A percentile compares a stretch with the other conserved stretches of the same genome.
phyloP scores from a whole-genome alignment of 2,329 filamentous ascomycete species.

The Bimuria novae-zelandiae region DNA sequence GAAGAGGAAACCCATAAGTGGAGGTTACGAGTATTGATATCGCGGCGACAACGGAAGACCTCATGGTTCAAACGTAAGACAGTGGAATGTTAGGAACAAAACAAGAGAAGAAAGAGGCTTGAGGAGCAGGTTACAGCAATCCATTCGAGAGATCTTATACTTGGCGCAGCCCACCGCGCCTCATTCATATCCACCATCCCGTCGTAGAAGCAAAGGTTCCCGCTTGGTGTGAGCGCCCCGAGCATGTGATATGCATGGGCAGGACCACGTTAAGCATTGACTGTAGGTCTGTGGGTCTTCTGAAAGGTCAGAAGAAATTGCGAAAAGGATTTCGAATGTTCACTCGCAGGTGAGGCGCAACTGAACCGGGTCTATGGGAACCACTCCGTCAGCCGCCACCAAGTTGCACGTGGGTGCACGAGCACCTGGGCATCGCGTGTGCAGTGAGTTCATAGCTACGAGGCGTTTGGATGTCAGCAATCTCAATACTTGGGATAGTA shows the following conservation, averaged over 20 bases:
- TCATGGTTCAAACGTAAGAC: slow-evolving; percentile 9
- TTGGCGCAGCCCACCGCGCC: not conserved
- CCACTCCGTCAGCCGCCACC: slow-evolving; percentile 18
- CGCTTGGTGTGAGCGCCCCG: not conserved
- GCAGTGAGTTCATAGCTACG: slow-evolving; percentile 8
- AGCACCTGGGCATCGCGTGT: slow-evolving; percentile 4
- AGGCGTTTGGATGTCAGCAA: not conserved
- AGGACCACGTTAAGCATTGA: not conserved
- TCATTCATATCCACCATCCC: not conserved
- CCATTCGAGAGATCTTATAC: not conserved
- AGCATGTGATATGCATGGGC: not conserved
- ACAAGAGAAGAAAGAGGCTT: not conserved
- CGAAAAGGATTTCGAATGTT: not conserved
- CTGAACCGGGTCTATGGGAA: slow-evolving; percentile 12
- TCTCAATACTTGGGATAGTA: not conserved
- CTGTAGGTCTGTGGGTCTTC: not conserved
- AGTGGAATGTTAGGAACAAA: not conserved
- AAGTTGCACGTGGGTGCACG: slow-evolving; percentile 16
- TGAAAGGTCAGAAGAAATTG: slow-evolving; percentile 5
- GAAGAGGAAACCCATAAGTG: slow-evolving; percentile 13
- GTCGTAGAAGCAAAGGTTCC: slow-evolving; percentile 6
- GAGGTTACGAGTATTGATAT: slow-evolving; percentile 12
- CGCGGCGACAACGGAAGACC: slow-evolving; percentile 4
- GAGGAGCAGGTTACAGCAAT: not conserved
- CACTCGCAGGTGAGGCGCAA: slow-evolving; percentile 1